These are phyloP conservation scores for Picea glauca DNA, from an alignment of 75 land plant species.

Conservation along the genomic window DNA sequence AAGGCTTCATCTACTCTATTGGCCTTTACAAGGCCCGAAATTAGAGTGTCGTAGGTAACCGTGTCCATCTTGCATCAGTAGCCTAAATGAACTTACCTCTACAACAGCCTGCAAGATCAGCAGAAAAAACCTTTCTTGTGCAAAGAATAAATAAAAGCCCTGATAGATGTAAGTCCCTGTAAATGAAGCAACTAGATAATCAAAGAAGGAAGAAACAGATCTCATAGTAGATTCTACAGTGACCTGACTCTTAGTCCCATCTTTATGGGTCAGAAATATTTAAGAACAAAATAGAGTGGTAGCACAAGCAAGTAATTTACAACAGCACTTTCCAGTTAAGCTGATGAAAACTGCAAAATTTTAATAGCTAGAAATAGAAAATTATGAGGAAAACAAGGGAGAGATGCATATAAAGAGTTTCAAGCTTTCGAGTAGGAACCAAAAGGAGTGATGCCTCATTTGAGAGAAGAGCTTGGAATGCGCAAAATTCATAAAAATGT, in stretches of 20 bases:
- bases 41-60: slow-evolving; percentile 51
- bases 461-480: not conserved
- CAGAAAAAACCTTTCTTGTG: not conserved
- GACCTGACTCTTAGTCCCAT: not conserved
- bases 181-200: not conserved
- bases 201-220: not conserved
- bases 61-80: slow-evolving; percentile 35
- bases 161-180: not conserved
- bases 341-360: too few relatives aligned
- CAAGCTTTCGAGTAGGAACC: not conserved
- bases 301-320: not conserved
- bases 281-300: not conserved
- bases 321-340: too few relatives aligned
- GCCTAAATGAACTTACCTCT: not conserved
- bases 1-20: slow-evolving; percentile 37
- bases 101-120: not conserved
- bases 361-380: not conserved
- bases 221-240: not conserved
- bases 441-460: not conserved
- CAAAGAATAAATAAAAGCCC: not conserved
- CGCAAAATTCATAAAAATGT: not conserved
- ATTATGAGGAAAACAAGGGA: not conserved
- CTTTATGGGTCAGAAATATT: not conserved
- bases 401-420: not conserved
- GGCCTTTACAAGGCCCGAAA: slow-evolving; percentile 56